These are phyloP conservation scores for Diaporthe citri DNA, from an alignment of 2,329 filamentous ascomycete species.

Conservation along the genomic window DNA sequence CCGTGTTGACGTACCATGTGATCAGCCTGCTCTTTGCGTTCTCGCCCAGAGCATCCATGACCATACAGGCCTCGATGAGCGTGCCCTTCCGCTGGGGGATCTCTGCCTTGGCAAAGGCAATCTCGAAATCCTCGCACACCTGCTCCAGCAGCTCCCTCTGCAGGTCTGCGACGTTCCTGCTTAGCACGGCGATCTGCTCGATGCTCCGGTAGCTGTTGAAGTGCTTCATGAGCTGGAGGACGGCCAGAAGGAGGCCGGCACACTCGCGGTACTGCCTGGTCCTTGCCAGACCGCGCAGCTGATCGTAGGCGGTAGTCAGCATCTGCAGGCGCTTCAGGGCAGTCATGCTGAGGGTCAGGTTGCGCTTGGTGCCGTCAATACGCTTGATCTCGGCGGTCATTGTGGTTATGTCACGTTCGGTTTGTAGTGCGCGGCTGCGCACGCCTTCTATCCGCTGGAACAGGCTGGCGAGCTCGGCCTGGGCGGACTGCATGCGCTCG, in stretches of 20 bases:
- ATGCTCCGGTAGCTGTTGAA: constrained; percentile 99
- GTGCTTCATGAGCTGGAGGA: constrained; percentile 97
- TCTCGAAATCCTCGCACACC: constrained; percentile 98
- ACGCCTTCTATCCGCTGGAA: constrained; percentile 97
- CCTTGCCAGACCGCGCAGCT: constrained; percentile 85
- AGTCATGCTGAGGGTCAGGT: constrained; percentile 97
- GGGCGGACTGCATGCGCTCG: constrained; percentile 90
- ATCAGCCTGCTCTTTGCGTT: constrained; percentile 84
- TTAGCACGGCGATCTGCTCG: constrained; percentile 95
- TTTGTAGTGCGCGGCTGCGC: constrained; percentile 87
- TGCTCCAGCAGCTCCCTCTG: constrained; percentile 95
- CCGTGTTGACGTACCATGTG: constrained; percentile 98
- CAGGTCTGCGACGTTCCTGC: constrained; percentile 91
- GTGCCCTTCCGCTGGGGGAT: constrained; percentile 76
- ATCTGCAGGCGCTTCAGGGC: constrained; percentile 97
- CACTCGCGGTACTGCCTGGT: constrained; percentile 95
- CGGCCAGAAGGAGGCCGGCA: constrained; percentile 91
- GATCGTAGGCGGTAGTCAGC: constrained; percentile 99
- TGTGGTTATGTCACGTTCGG: constrained; percentile 94
- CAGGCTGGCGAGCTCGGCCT: constrained; percentile 87
- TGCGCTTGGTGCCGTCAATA: constrained; percentile 95
- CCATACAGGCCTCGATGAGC: constrained; percentile 88
- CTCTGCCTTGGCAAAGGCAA: constrained; percentile 91
- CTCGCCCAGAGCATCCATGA: constrained; percentile 95
- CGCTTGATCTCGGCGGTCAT: constrained; percentile 99